phyloP scores from a whole-genome alignment of 306 rosid species.

The Bauhinia variegata region DNA sequence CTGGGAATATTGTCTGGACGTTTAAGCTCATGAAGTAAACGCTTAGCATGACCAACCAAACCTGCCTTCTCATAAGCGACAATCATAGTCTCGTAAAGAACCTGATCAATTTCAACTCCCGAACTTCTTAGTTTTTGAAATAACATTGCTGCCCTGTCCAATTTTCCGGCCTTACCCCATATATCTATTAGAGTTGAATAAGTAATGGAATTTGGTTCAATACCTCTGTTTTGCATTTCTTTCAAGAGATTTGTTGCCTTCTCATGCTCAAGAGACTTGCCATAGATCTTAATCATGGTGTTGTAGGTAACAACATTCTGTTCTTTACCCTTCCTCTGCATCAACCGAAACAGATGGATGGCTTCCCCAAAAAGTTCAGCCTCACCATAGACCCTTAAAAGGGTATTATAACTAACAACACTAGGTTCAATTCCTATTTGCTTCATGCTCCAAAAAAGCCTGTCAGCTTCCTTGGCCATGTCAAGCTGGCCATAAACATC shows the following conservation, averaged over 20 bases:
- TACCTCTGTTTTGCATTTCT: slow-evolving; percentile 83
- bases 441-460: slow-evolving; percentile 93
- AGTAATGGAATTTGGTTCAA: slow-evolving; percentile 87
- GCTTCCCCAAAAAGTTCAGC: slow-evolving; percentile 94
- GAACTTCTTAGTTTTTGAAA: slow-evolving; percentile 88
- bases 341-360: slow-evolving; percentile 81
- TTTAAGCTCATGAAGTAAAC: slow-evolving; percentile 80
- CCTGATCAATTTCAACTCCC: slow-evolving; percentile 82
- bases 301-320: slow-evolving; percentile 89
- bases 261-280: slow-evolving; percentile 83
- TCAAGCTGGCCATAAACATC: slow-evolving; percentile 96
- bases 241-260: slow-evolving; percentile 86
- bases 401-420: slow-evolving; percentile 89
- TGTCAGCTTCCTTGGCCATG: slow-evolving; percentile 90
- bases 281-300: slow-evolving; percentile 90
- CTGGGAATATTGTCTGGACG: slow-evolving; percentile 74
- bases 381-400: slow-evolving; percentile 91
- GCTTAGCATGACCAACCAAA: slow-evolving; percentile 90
- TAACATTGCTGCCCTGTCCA: slow-evolving; percentile 81
- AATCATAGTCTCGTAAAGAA: slow-evolving; percentile 92
- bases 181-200: slow-evolving; percentile 90
- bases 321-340: slow-evolving; percentile 75
- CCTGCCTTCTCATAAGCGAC: slow-evolving; percentile 89
- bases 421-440: slow-evolving; percentile 81
- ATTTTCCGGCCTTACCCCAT: slow-evolving; percentile 92